Percentiles rank a stretch among this genome's conserved stretches.
phyloP scores from a whole-genome alignment of 1,284 basidiomycete genomes.

The Naganishia albida region DNA sequence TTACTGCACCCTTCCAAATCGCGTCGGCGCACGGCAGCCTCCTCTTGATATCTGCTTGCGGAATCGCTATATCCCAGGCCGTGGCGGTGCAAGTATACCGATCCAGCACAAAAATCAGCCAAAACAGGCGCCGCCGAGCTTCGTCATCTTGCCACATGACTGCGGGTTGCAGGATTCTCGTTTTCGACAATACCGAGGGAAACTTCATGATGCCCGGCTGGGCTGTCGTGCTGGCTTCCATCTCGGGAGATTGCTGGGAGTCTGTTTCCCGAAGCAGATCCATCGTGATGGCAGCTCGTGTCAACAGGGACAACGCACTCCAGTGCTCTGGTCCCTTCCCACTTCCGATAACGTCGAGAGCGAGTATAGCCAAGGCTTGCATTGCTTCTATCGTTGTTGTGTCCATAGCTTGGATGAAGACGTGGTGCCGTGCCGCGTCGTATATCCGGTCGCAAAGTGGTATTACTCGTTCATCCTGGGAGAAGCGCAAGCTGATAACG shows the following conservation, averaged over 20 bases:
- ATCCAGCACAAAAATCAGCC: slow-evolving; percentile 53
- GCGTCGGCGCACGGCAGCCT: slow-evolving; percentile 49
- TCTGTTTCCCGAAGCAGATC: slow-evolving; percentile 44
- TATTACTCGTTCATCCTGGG: slow-evolving; percentile 42
- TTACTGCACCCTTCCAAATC: slow-evolving; percentile 46
- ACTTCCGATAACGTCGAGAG: slow-evolving; percentile 52
- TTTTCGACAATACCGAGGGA: slow-evolving; percentile 41
- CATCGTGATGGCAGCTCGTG: slow-evolving; percentile 50
- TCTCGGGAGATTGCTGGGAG: slow-evolving; percentile 14
- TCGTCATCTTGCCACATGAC: slow-evolving; percentile 52
- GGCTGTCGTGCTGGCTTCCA: slow-evolving; percentile 36
- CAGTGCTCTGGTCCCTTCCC: slow-evolving; percentile 52
- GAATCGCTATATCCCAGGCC: slow-evolving; percentile 53
- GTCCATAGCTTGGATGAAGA: slow-evolving; percentile 51
- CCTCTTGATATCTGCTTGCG: slow-evolving; percentile 49
- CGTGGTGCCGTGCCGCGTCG: slow-evolving; percentile 49
- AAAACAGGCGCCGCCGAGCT: slow-evolving; percentile 49
- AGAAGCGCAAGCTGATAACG: slow-evolving; percentile 49
- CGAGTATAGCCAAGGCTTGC: slow-evolving; percentile 51
- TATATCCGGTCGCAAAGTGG: slow-evolving; percentile 42
- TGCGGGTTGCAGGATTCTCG: slow-evolving; percentile 49
- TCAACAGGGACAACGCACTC: slow-evolving; percentile 52
- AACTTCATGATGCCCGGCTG: slow-evolving; percentile 23
- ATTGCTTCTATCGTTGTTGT: slow-evolving; percentile 49
- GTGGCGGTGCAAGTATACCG: slow-evolving; percentile 52